phyloP scores from a whole-genome alignment of 768 basidiomycete genomes.

The Tubosaeta sp. region DNA sequence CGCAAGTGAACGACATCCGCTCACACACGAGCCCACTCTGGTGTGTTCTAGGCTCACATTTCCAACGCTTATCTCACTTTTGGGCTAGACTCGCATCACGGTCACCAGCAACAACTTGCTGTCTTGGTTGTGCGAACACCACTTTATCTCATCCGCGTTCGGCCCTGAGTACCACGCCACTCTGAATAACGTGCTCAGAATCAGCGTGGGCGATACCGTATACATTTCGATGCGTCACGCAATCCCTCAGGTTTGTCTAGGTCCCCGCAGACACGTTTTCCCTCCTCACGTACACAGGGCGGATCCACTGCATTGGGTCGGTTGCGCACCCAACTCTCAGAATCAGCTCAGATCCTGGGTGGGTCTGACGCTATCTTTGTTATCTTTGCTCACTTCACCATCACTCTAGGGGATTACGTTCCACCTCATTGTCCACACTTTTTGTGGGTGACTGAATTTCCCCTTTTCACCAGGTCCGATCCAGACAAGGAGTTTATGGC shows the following conservation, averaged over 20 bases:
- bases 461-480: conserved; percentile 84
- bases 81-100: conserved; percentile 44
- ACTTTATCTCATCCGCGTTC: conserved; percentile 21
- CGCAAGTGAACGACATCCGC: conserved; percentile 17
- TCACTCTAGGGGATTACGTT: conserved; percentile 47
- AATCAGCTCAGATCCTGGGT: conserved; percentile 65
- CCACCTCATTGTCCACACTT: conserved; percentile 68
- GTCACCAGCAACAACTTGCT: conserved; percentile 43
- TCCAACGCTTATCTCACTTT: conserved; percentile 9
- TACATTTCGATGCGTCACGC: conserved; percentile 53
- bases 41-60: conserved; percentile 15
- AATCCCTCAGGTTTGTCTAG: conserved; percentile 45
- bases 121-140: conserved; percentile 45
- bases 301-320: conserved; percentile 81
- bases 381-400: conserved; percentile 9
- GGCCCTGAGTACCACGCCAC: conserved; percentile 25
- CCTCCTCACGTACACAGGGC: conserved; percentile 50
- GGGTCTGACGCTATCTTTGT: conserved; percentile 16
- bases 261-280: conserved; percentile 1
- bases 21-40: conserved; percentile 21
- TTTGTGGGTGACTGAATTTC: conserved; percentile 95
- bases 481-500: conserved; percentile 84
- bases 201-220: conserved; percentile 50
- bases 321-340: conserved; percentile 60
- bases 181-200: conserved; percentile 40